Evolutionary conservation across 2,329 filamentous ascomycete genomes (phyloP), one percentile per base, ranked within the genome.

Genomic region (Tetracladium maxilliforme): DNA sequence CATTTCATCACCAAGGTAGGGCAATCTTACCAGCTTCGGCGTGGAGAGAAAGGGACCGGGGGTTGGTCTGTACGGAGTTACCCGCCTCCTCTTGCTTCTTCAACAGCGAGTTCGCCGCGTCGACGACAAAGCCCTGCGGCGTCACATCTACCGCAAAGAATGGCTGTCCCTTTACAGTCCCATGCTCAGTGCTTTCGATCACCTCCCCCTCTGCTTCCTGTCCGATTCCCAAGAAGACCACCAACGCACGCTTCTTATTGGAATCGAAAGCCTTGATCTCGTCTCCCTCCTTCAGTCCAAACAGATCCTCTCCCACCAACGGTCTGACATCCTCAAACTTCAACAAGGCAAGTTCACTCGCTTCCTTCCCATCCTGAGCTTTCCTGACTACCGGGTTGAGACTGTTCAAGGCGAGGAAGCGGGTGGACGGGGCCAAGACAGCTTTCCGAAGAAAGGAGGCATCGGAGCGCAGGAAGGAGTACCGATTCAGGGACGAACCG

Each of bases 81-180:
- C n/a, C 14, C 9, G 7, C 54, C 29, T 68, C 65, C 2, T 73
- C 73, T 21, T 65, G 65, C 4, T 74, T 69, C 29, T 66, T 13
- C 21, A 23, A 15, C 16, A 23, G 14, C 7, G 9, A 15, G 6
- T 23, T 23, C n/a, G 21, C 21, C 16, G 14, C 14, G 9, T 23
- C 21, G 14, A 13, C 14, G 16, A 23, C n/a, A 7, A 15, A 58
- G 2, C 67, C 74, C 33, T 64, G 70, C 0, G 83, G 77, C 4
- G 86, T 92, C 12, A 93, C 66, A 45, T 95, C 90, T 9, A 98
- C 49, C 2, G 86, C 87, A 45, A 95, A 98, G 52, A 74, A 92
- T 2, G 90, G 86, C 24, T 65, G 63, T 4, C 87, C 90, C 17
- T 60, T 66, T n/a, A n/a, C n/a, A n/a, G n/a, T n/a, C n/a, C n/a